Evolutionary conservation across 2,329 filamentous ascomycete species (phyloP).

Genomic region (Arthrobotrys pseudoclavata): DNA sequence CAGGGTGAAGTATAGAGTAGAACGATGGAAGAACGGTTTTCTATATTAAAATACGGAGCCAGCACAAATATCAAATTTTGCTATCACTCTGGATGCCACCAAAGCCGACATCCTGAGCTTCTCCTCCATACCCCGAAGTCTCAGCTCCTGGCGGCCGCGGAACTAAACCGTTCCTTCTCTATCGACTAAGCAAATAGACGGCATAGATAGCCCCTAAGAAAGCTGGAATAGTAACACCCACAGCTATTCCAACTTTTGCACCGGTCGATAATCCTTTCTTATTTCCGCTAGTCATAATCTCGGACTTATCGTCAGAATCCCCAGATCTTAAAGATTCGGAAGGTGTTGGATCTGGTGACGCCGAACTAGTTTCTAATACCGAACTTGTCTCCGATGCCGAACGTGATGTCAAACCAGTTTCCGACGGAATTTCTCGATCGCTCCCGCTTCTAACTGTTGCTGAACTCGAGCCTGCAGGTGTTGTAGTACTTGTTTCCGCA

Average conservation of each 20-base stretch:
- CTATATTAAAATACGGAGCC: too few species aligned
- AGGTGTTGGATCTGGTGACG: not conserved
- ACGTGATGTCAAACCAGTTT: not conserved
- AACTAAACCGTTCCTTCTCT: not conserved
- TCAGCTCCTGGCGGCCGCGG: not conserved
- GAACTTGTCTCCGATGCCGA: too few species aligned
- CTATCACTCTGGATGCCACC: conserved; percentile 9
- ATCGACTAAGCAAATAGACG: not conserved
- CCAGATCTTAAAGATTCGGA: not conserved
- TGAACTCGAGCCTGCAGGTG: not conserved
- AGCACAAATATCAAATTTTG: too few species aligned
- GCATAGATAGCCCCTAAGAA: not conserved
- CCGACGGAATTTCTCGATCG: not conserved
- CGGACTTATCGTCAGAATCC: not conserved
- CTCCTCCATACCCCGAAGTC: not conserved
- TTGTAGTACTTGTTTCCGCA: not conserved
- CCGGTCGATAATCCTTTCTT: conserved; percentile 13
- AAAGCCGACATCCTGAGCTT: not conserved
- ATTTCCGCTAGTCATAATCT: not conserved
- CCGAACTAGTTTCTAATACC: not conserved
- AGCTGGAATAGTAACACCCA: conserved; percentile 2
- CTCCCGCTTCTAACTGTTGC: not conserved
- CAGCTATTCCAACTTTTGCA: not conserved
- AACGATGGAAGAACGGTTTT: too few species aligned
- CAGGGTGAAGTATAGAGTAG: too few species aligned